Evolutionary conservation across 2,329 filamentous ascomycete species (phyloP).

Genomic region (Mollisia scopiformis): DNA sequence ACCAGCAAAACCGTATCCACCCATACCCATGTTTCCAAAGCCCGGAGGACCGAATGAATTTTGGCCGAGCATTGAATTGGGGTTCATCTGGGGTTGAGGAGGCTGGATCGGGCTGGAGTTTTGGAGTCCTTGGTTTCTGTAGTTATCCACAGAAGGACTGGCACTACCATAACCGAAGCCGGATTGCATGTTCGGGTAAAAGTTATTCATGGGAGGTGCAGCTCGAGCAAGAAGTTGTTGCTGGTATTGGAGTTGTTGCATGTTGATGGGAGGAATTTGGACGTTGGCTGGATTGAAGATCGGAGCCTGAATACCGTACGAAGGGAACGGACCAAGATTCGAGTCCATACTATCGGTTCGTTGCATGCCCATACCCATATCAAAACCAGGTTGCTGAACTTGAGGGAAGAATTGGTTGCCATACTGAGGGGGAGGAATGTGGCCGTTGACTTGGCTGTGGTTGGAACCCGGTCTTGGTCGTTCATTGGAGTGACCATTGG

Average conservation of each 20-base stretch:
- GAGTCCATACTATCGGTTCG: constrained; percentile 57
- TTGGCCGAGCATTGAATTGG: constrained; percentile 41
- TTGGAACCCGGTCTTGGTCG: constrained; percentile 59
- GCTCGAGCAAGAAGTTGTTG: constrained; percentile 59
- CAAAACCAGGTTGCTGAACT: constrained; percentile 48
- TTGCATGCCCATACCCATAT: constrained; percentile 54
- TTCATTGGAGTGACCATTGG: constrained; percentile 45
- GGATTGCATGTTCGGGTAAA: constrained; percentile 58
- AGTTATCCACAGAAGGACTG: constrained; percentile 57
- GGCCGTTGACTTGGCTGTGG: constrained; percentile 50
- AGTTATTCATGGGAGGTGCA: constrained; percentile 56
- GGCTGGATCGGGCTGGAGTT: constrained; percentile 52
- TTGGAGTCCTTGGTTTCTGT: constrained; percentile 53
- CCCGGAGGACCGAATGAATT: constrained; percentile 53
- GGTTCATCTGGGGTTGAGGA: constrained; percentile 44
- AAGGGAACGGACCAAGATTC: constrained; percentile 51
- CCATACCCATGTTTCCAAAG: constrained; percentile 50
- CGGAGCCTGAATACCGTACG: constrained; percentile 52
- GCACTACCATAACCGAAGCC: constrained; percentile 56
- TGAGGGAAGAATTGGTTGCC: constrained; percentile 58
- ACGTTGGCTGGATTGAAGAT: constrained; percentile 53
- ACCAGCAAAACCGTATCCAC: constrained; percentile 48
- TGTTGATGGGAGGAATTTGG: constrained; percentile 50
- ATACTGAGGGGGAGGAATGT: constrained; percentile 45
- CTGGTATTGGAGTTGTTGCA: constrained; percentile 61